Conservation (phyloP, 331 rosid genomes). For the Pyracantha coccinea region DNA sequence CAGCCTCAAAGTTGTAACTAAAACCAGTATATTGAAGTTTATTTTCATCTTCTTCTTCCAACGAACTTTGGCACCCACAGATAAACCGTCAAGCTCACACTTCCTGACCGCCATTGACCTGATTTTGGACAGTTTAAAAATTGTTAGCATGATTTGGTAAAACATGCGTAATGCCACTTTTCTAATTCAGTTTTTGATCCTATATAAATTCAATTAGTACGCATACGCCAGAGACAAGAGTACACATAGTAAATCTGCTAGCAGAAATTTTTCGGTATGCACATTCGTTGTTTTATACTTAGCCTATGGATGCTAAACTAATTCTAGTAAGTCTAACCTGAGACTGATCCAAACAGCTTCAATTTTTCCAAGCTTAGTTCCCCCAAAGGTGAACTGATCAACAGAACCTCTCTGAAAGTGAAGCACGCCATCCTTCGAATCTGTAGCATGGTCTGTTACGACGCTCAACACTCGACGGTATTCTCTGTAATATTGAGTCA, state of each 20-base stretch:
- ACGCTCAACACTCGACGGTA: slow-evolving; percentile 32
- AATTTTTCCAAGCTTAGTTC: slow-evolving; percentile 56
- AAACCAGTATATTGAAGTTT: slow-evolving; percentile 23
- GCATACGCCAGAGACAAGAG: background rate
- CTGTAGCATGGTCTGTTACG: slow-evolving; percentile 25
- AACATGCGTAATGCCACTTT: background rate
- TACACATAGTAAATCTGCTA: background rate
- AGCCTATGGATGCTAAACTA: background rate
- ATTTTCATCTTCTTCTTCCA: slow-evolving; percentile 22
- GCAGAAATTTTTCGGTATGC: background rate
- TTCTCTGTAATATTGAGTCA: slow-evolving; percentile 64
- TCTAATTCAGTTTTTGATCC: background rate
- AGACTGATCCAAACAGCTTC: slow-evolving; percentile 75
- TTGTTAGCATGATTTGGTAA: slow-evolving; percentile 19
- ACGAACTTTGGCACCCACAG: slow-evolving; percentile 20
- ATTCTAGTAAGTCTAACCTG: slow-evolving; percentile 46
- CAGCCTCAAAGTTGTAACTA: slow-evolving; percentile 46
- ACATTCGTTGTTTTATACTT: background rate
- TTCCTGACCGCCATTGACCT: slow-evolving; percentile 87
- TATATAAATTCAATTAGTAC: background rate
- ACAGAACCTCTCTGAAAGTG: slow-evolving; percentile 66
- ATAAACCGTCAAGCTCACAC: slow-evolving; percentile 42
- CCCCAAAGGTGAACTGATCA: slow-evolving; percentile 64
- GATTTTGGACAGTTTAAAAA: slow-evolving; percentile 39
- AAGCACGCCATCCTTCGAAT: slow-evolving; percentile 22